Evolutionary conservation across 495 filamentous ascomycete species (phyloP), one percentile per base, ranked within the genome.

Genomic region (Jackrogersella minutella): DNA sequence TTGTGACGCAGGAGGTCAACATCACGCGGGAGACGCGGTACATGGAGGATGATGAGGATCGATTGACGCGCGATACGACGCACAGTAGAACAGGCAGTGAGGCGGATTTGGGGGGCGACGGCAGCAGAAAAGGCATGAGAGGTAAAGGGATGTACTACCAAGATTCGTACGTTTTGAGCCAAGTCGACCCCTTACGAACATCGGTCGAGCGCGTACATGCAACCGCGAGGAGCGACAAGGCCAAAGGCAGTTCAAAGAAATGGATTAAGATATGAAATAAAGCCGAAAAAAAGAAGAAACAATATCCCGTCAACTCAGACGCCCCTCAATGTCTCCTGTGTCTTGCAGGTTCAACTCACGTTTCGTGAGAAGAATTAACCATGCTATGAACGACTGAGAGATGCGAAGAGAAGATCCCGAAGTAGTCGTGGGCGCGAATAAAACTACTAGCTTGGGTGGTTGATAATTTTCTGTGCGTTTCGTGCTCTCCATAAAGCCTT

Each of bases 1-100:
- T 74, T 21, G 74, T 76, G 19, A 76, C 72, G 26, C 64, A 71
- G 33, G 72, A 74, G 30, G 64, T 76, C 19, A 68, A 69, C 26
- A 72, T 77, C 43, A 73, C 70, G 24, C 54, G 68, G 19, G 75
- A 77, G 55, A 58, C 69, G 57, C 47, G 62, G 31, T 62, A 60
- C 21, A 39, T 66, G 63, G 54, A 71, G 13, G 66, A 60, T n/a
- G 68, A 69, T 43, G 62, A 70, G 49, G 66, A 74, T 13, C 36
- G 46, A 3, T 34, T 74, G 34, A 70, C 68, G 21, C 60, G 63
- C 44, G 50, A 56, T 14, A 67, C 61, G 17, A 70, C 73, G 21
- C 58, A 64, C 16, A 62, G 54, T 9, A 57, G 66, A 30, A 47
- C 51, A 3, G 69, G 53, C 13, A 74, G 66, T 40, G 69, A 69